Evolutionary conservation across 805 yeast genomes (phyloP).

Genomic region (Candida ulmi): DNA sequence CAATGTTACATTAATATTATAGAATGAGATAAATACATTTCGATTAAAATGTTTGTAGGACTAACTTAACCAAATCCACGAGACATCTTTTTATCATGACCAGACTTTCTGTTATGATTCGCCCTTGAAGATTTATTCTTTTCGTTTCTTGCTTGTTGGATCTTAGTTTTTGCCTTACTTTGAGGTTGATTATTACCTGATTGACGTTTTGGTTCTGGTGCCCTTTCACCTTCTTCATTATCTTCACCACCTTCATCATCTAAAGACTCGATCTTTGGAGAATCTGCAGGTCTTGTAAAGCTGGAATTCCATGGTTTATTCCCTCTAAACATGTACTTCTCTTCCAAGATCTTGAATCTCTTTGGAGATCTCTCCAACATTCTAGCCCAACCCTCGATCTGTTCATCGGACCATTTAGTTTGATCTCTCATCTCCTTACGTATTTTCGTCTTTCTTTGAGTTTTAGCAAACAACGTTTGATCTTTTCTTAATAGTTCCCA

Average conservation of each 20-base stretch:
- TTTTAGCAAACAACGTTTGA: conserved; percentile 41
- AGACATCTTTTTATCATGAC: conserved; percentile 50
- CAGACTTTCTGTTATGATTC: conserved; percentile 61
- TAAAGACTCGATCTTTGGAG: conserved; percentile 5
- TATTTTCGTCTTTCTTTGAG: conserved; percentile 42
- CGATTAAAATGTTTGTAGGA: too few relatives aligned
- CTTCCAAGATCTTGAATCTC: conserved; percentile 57
- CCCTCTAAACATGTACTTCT: conserved; percentile 48
- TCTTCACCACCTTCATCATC: too few relatives aligned
- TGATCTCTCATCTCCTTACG: conserved; percentile 47
- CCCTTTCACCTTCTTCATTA: neutral
- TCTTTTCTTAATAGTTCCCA: conserved; percentile 52
- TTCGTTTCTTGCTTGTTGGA: conserved; percentile 39
- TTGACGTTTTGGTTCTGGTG: neutral
- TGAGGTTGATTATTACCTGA: neutral
- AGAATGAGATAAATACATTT: too few relatives aligned
- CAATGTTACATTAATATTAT: too few relatives aligned
- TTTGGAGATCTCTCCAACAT: conserved; percentile 64
- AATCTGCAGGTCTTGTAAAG: conserved; percentile 9
- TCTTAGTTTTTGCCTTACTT: conserved; percentile 17
- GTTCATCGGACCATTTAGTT: conserved; percentile 80
- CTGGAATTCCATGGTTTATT: conserved; percentile 25
- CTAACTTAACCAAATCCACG: conserved; percentile 2
- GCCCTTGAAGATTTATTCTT: conserved; percentile 51
- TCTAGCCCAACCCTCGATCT: conserved; percentile 89